Conservation (phyloP, 2,329 filamentous ascomycete species). For the Sporothrix dimorphospora region DNA sequence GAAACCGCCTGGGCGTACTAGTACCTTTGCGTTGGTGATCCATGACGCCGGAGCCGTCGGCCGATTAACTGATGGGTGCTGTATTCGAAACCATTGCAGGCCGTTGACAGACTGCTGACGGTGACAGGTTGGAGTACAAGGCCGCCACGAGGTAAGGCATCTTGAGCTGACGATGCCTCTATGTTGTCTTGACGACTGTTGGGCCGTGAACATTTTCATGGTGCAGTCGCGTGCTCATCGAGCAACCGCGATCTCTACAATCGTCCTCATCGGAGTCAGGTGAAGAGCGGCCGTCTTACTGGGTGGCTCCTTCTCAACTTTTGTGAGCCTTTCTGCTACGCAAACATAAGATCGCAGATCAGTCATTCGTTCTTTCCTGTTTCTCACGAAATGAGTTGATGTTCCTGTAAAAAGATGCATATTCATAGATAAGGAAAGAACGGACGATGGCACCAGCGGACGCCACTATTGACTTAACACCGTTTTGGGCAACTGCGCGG, state of each 20-base stretch:
- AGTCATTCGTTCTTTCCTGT: not conserved
- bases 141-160: not conserved
- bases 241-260: not conserved
- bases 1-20: not conserved
- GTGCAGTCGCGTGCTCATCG: not conserved
- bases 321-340: too few relatives aligned
- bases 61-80: not conserved
- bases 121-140: too few relatives aligned
- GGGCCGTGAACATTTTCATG: not conserved
- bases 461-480: conserved; percentile 19
- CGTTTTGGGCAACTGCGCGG: conserved; percentile 16
- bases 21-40: not conserved
- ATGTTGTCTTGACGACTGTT: conserved; percentile 27
- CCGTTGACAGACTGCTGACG: not conserved
- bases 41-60: conserved; percentile 11
- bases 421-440: not conserved
- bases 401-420: not conserved
- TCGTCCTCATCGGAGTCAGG: not conserved
- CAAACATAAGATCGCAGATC: not conserved
- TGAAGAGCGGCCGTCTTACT: not conserved
- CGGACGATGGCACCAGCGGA: not conserved
- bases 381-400: not conserved
- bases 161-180: not conserved
- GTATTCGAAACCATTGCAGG: not conserved
- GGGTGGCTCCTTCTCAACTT: not conserved